Percentiles rank a stretch among this genome's conserved stretches.
Evolutionary conservation across 1,139 yeast genomes (phyloP).

Genomic region (Candida smagusa): DNA sequence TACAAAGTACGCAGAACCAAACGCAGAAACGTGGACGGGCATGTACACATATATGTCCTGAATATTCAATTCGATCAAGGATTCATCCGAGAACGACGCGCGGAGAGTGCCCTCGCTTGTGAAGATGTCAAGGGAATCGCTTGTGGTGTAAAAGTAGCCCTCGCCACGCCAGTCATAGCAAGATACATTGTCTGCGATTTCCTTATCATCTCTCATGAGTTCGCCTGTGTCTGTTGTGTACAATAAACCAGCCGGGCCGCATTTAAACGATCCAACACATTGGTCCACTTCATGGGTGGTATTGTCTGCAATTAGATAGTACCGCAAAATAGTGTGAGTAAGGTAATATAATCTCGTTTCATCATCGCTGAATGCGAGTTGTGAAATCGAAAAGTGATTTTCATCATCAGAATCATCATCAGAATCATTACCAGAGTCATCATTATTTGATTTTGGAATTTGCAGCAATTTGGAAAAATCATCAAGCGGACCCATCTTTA

Average conservation of each 20-base stretch:
- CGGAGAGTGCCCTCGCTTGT: slow-evolving; percentile 1
- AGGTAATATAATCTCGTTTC: slow-evolving; percentile 24
- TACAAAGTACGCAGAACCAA: slow-evolving; percentile 16
- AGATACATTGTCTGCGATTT: slow-evolving; percentile 1
- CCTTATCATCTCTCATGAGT: neutral
- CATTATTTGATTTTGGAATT: no score
- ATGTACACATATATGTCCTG: no score
- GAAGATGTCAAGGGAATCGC: slow-evolving; percentile 4
- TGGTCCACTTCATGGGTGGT: slow-evolving; percentile 1
- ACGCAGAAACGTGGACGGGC: slow-evolving; percentile 8
- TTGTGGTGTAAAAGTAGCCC: slow-evolving; percentile 1
- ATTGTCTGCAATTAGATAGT: slow-evolving; percentile 5
- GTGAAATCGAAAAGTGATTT: slow-evolving; percentile 18
- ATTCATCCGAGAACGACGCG: no score
- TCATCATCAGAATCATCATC: slow-evolving; percentile 3
- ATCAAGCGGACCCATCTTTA: no score
- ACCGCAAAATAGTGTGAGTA: slow-evolving; percentile 11
- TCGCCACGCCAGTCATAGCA: neutral
- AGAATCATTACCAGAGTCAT: no score
- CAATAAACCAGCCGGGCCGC: neutral
- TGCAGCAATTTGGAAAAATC: slow-evolving; percentile 17
- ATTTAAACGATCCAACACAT: neutral
- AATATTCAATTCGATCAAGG: no score
- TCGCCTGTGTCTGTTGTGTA: slow-evolving; percentile 1
- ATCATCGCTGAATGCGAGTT: slow-evolving; percentile 23